These are phyloP conservation scores for Populus hybrid DNA, from an alignment of 441 rosid genomes.

Conservation along the genomic window DNA sequence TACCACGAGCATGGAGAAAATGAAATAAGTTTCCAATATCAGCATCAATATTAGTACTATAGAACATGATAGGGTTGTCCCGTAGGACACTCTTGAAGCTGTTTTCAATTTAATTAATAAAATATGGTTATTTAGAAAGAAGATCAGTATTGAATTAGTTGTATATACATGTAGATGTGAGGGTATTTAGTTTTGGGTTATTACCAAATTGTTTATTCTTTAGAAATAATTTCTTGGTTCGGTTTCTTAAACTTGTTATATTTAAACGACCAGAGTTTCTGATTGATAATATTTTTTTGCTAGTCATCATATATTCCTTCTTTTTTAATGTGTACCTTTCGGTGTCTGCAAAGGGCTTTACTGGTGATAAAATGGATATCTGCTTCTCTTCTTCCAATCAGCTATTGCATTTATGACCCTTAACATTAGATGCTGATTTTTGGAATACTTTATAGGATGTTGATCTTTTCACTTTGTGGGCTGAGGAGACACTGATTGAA, in stretches of 20 bases:
- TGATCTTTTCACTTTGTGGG: slow-evolving; percentile 89
- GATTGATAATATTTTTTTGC: background rate
- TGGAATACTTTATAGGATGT: slow-evolving; percentile 50
- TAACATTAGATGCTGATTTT: slow-evolving; percentile 7
- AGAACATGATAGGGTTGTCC: too few species aligned
- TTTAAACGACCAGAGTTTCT: background rate
- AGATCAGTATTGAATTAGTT: background rate
- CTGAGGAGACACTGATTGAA: slow-evolving; percentile 89
- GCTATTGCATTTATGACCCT: background rate
- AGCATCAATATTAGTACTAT: background rate
- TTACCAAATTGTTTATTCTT: background rate
- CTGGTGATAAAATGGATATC: background rate
- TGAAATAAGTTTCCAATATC: background rate
- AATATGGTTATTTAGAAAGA: background rate
- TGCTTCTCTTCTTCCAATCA: background rate
- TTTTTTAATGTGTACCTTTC: background rate
- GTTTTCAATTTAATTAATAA: background rate
- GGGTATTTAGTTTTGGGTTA: background rate
- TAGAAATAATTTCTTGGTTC: background rate
- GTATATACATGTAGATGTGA: background rate
- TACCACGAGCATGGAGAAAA: background rate
- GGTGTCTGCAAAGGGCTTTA: background rate
- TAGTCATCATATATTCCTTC: background rate
- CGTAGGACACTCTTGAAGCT: background rate
- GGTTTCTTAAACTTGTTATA: background rate